These are phyloP conservation scores for Tanacetum coccineum DNA, from an alignment of 129 eudicot genomes.

Conservation along the genomic window DNA sequence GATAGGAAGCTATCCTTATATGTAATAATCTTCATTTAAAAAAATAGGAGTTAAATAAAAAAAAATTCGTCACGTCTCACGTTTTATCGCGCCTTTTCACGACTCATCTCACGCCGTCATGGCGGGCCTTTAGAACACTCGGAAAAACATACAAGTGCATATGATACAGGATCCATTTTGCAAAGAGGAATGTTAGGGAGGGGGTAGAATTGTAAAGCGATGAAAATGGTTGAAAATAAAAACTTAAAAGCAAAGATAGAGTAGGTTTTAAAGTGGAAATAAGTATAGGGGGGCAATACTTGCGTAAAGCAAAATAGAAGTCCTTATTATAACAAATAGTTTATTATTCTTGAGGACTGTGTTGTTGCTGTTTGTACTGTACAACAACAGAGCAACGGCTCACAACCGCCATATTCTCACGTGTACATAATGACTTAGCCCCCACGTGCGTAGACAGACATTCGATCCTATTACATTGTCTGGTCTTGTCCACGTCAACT, in stretches of 20 bases:
- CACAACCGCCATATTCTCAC: constrained; percentile 26
- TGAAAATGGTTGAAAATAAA: constrained; percentile 12
- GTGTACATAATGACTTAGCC: constrained; percentile 14
- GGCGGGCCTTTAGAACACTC: no score
- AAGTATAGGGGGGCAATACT: constrained; percentile 23
- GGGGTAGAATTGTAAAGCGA: neutral
- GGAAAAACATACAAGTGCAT: neutral
- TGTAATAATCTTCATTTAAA: no score
- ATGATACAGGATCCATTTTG: neutral
- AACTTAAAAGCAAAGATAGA: constrained; percentile 31
- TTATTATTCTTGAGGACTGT: neutral
- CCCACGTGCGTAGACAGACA: constrained; percentile 28
- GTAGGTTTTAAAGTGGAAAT: constrained; percentile 23
- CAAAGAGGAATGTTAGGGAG: neutral
- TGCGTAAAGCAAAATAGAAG: constrained; percentile 30
- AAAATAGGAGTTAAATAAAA: no score
- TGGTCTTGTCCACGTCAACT: constrained; percentile 33
- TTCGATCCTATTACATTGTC: constrained; percentile 4
- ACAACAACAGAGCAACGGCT: constrained; percentile 28
- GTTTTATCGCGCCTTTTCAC: no score
- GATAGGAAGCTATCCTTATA: no score
- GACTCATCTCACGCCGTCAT: no score
- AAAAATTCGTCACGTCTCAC: no score
- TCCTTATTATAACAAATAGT: constrained; percentile 13
- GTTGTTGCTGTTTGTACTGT: constrained; percentile 24